phyloP scores from a whole-genome alignment of 2,329 filamentous ascomycete genomes.

The Coleophoma cylindrospora region DNA sequence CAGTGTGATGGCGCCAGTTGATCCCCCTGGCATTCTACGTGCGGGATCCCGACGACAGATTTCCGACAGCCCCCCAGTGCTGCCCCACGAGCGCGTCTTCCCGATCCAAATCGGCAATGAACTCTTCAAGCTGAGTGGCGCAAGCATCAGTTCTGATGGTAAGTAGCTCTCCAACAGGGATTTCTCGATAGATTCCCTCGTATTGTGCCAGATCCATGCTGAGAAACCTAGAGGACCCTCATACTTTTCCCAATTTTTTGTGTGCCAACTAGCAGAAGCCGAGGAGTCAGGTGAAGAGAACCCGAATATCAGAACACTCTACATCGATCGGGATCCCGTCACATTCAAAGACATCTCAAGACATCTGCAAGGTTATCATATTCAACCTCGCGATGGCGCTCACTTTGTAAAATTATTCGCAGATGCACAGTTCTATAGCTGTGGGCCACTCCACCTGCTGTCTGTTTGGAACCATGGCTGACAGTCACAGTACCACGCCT shows the following conservation, averaged over 20 bases:
- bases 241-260: conserved; percentile 93
- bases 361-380: conserved; percentile 89
- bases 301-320: conserved; percentile 65
- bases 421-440: conserved; percentile 89
- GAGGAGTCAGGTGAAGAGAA: conserved; percentile 39
- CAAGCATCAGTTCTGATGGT: conserved; percentile 70
- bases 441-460: conserved; percentile 40
- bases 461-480: conserved; percentile 4
- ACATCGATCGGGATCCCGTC: conserved; percentile 87
- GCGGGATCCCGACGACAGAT: conserved; percentile 14
- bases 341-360: conserved; percentile 88
- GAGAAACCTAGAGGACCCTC: conserved; percentile 72
- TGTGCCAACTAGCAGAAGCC: conserved; percentile 68
- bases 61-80: conserved; percentile 27
- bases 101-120: conserved; percentile 66
- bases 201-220: conserved; percentile 24
- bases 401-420: conserved; percentile 92
- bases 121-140: conserved; percentile 64
- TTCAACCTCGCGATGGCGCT: conserved; percentile 72
- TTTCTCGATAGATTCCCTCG: not conserved
- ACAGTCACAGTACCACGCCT: conserved; percentile 67
- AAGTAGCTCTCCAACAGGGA: conserved; percentile 27
- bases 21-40: conserved; percentile 15
- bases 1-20: not conserved
- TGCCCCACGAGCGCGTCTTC: conserved; percentile 45